A percentile compares a stretch with the other conserved stretches of the same genome.
Conservation (phyloP, 306 rosid species). For the Abrus pulchellus region DNA sequence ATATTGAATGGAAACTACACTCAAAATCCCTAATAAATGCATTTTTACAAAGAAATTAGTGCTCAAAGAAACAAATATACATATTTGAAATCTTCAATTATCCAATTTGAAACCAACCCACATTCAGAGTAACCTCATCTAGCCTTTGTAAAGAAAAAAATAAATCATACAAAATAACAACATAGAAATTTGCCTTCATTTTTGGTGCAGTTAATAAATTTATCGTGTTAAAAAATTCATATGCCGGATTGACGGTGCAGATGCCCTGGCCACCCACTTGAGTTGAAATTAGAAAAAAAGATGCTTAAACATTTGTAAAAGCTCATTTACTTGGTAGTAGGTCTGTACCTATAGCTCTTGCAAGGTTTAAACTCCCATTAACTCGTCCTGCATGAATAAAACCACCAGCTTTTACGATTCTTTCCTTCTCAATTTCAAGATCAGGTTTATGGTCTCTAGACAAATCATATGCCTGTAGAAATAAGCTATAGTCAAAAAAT, state of each 20-base stretch:
- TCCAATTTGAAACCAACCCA: slow-evolving; percentile 10
- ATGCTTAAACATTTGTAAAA: slow-evolving; percentile 9
- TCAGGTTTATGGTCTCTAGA: slow-evolving; percentile 97
- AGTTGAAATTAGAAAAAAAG: slow-evolving; percentile 19
- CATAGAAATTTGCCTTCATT: slow-evolving; percentile 11
- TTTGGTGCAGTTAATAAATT: neutral
- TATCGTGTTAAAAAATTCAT: slow-evolving; percentile 24
- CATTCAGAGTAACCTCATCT: slow-evolving; percentile 28
- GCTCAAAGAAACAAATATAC: slow-evolving; percentile 11
- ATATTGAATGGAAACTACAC: slow-evolving; percentile 9
- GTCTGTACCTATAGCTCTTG: slow-evolving; percentile 86
- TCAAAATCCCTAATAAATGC: neutral
- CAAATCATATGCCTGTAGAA: slow-evolving; percentile 78
- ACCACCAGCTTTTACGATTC: slow-evolving; percentile 94
- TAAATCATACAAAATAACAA: slow-evolving; percentile 15
- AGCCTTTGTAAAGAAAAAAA: slow-evolving; percentile 35
- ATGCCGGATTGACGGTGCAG: slow-evolving; percentile 27
- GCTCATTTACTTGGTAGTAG: neutral
- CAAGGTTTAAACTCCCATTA: slow-evolving; percentile 95
- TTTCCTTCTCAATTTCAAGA: slow-evolving; percentile 82
- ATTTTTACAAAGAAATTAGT: neutral
- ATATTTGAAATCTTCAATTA: neutral
- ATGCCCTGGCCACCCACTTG: neutral
- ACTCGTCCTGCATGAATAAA: slow-evolving; percentile 93
- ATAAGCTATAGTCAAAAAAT: slow-evolving; percentile 24